These are phyloP conservation scores for Apiotrichum domesticum DNA, from an alignment of 1,284 basidiomycete species.

Conservation along the genomic window DNA sequence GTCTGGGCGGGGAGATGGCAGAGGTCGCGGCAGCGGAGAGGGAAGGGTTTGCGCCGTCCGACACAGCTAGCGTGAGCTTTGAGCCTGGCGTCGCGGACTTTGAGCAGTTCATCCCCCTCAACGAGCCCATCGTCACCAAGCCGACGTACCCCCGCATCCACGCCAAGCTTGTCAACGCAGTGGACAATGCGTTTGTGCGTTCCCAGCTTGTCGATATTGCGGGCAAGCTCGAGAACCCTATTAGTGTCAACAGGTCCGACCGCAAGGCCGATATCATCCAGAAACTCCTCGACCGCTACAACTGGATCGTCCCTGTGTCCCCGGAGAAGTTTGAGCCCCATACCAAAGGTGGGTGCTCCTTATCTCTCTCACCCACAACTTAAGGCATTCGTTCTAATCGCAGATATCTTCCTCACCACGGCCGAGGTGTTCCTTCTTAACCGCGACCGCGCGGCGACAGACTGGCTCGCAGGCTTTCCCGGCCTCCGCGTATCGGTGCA, in stretches of 20 bases:
- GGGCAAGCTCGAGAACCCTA: background rate
- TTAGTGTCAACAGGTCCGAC: background rate
- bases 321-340: background rate
- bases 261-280: slow-evolving; percentile 2
- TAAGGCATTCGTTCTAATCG: no score
- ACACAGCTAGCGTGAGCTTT: no score
- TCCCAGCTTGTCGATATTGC: background rate
- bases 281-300: slow-evolving; percentile 15
- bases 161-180: background rate
- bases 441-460: slow-evolving; percentile 1
- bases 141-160: background rate
- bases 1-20: background rate
- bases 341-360: no score
- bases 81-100: background rate
- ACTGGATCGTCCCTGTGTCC: slow-evolving; percentile 7
- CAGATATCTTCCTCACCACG: slow-evolving; percentile 9
- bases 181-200: background rate
- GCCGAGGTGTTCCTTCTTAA: slow-evolving; percentile 21
- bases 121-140: background rate
- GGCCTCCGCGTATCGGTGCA: slow-evolving; percentile 1
- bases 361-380: no score
- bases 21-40: background rate
- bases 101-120: background rate
- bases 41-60: background rate
- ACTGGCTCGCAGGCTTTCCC: background rate